phyloP scores from a whole-genome alignment of 495 filamentous ascomycete species.

The Aspergillus hancockii region DNA sequence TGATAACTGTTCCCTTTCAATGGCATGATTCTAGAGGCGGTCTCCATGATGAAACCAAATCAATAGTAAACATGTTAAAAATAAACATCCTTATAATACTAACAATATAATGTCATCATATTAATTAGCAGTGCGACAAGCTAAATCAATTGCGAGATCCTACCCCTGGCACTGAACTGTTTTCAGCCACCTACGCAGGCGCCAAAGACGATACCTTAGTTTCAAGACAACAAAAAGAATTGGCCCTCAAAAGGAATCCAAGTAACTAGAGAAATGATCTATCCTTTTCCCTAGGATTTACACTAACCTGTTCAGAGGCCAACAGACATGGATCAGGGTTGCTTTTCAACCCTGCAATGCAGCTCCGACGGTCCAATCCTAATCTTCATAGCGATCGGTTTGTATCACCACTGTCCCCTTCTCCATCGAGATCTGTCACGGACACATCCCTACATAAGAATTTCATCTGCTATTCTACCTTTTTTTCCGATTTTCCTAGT shows the following conservation, averaged over 20 bases:
- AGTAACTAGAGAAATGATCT: slow-evolving; percentile 11
- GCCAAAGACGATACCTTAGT: slow-evolving; percentile 14
- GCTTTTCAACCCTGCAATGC: slow-evolving; percentile 3
- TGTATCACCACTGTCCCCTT: background rate
- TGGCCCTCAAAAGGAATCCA: background rate
- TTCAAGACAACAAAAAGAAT: slow-evolving; percentile 5
- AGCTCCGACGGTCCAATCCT: slow-evolving; percentile 10
- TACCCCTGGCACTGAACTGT: slow-evolving; percentile 16
- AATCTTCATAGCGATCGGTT: slow-evolving; percentile 13
- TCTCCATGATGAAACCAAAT: background rate
- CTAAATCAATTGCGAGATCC: slow-evolving; percentile 5
- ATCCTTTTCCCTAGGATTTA: slow-evolving; percentile 6
- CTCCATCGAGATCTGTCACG: slow-evolving; percentile 20
- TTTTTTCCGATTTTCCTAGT: background rate
- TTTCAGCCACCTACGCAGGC: slow-evolving; percentile 19
- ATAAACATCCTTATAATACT: background rate
- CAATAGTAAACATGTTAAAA: background rate
- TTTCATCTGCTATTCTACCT: background rate
- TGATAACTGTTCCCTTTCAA: background rate
- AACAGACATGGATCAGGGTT: slow-evolving; percentile 1
- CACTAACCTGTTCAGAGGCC: slow-evolving; percentile 8
- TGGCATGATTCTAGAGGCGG: no score
- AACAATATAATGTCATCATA: background rate
- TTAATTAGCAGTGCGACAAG: slow-evolving; percentile 1
- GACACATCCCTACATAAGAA: slow-evolving; percentile 16